phyloP scores from a whole-genome alignment of 2,329 filamentous ascomycete genomes.

The Fusarium piperis region DNA sequence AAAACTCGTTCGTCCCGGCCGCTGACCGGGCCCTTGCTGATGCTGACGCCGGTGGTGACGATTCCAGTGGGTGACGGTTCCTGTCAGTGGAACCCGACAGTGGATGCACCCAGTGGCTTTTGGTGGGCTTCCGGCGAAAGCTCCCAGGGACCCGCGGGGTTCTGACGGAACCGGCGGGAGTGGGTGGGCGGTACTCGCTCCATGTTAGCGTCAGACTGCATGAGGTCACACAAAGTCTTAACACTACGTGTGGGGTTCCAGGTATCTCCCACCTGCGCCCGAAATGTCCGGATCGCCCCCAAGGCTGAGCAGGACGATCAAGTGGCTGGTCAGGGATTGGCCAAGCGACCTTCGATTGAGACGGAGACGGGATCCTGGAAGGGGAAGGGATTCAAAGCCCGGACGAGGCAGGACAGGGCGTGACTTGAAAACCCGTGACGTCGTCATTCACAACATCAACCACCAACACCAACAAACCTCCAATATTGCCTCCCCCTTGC shows the following conservation, averaged over 20 bases:
- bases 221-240: conserved; percentile 2
- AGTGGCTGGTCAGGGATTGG: conserved; percentile 22
- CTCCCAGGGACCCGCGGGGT: neutral
- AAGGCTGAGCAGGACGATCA: conserved; percentile 28
- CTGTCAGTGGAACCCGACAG: neutral
- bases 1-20: neutral
- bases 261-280: neutral
- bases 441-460: neutral
- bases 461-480: neutral
- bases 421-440: conserved; percentile 9
- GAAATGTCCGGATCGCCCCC: conserved; percentile 8
- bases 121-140: conserved; percentile 5
- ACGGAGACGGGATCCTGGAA: neutral
- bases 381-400: neutral
- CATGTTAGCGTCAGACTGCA: conserved; percentile 17
- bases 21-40: neutral
- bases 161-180: conserved; percentile 29
- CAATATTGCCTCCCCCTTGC: neutral
- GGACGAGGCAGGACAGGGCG: neutral
- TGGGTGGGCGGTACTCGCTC: conserved; percentile 7
- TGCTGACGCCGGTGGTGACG: neutral
- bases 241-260: conserved; percentile 9
- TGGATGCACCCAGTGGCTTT: neutral
- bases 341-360: neutral
- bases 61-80: conserved; percentile 5